Conservation (phyloP, 2,329 filamentous ascomycete species). For the Cryphonectria carpinicola region DNA sequence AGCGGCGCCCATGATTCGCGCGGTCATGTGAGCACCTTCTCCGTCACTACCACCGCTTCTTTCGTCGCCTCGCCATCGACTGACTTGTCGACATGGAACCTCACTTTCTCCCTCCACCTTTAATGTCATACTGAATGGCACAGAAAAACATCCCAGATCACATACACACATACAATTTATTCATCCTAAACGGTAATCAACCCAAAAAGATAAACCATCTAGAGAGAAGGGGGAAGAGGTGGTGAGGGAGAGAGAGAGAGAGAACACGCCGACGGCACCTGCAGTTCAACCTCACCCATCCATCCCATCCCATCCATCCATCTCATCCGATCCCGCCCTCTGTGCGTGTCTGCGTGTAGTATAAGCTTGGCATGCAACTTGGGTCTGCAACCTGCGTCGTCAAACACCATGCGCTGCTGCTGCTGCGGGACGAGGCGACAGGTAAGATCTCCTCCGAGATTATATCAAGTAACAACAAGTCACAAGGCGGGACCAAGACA, state of each 20-base stretch:
- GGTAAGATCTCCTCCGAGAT: neutral
- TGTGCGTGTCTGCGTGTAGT: neutral
- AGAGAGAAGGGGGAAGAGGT: too few relatives aligned
- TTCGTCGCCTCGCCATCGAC: too few relatives aligned
- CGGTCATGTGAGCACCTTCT: conserved; percentile 11
- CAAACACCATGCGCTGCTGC: conserved; percentile 1
- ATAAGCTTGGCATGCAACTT: neutral
- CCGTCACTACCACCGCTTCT: neutral
- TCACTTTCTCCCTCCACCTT: neutral
- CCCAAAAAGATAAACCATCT: too few relatives aligned
- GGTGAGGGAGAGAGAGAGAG: too few relatives aligned
- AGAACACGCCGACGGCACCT: conserved; percentile 9
- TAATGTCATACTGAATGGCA: too few relatives aligned
- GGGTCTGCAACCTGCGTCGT: conserved; percentile 5
- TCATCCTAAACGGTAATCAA: neutral
- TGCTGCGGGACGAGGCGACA: conserved; percentile 4
- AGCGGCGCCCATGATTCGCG: conserved; percentile 6
- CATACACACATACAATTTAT: neutral
- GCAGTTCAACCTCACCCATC: neutral
- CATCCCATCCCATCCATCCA: neutral
- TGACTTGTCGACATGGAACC: too few relatives aligned
- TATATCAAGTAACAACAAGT: neutral
- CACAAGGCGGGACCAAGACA: neutral
- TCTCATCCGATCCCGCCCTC: neutral
- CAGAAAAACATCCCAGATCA: too few relatives aligned